These are phyloP conservation scores for Maudiozyma serrabonitensis DNA, from an alignment of 805 yeast genomes.

Conservation along the genomic window DNA sequence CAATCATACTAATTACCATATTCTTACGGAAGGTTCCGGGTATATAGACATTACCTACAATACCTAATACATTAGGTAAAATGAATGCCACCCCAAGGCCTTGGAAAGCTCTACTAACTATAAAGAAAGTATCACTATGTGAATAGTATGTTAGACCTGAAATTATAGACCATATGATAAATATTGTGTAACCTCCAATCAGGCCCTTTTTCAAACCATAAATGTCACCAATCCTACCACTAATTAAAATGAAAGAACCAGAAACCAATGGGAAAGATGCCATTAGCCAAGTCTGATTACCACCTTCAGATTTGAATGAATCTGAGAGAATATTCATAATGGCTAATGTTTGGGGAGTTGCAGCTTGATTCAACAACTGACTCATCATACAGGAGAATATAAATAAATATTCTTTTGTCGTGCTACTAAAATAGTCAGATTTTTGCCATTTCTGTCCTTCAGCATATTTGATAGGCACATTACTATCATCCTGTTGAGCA, in stretches of 20 bases:
- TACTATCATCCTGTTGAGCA: background rate
- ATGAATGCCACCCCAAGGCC: conserved; percentile 54
- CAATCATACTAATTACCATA: conserved; percentile 43
- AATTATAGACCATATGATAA: conserved; percentile 47
- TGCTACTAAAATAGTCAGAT: conserved; percentile 12
- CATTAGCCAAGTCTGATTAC: conserved; percentile 50
- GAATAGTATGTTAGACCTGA: conserved; percentile 50
- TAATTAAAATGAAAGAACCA: conserved; percentile 60
- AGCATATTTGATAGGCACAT: background rate
- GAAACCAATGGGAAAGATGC: conserved; percentile 63
- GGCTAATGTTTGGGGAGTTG: conserved; percentile 32
- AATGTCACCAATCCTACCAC: conserved; percentile 66
- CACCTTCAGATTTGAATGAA: conserved; percentile 25
- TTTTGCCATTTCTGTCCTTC: conserved; percentile 11
- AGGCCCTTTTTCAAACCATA: conserved; percentile 53
- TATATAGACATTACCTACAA: conserved; percentile 39
- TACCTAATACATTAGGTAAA: conserved; percentile 51
- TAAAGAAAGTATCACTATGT: conserved; percentile 40
- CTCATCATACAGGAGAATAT: conserved; percentile 26
- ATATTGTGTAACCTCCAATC: conserved; percentile 46
- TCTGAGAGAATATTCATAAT: conserved; percentile 29
- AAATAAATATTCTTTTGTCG: conserved; percentile 21
- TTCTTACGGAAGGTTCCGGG: conserved; percentile 37
- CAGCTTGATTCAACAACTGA: conserved; percentile 35
- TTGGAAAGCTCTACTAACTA: conserved; percentile 46